Evolutionary conservation across 306 rosid species (phyloP), one percentile per base, ranked within the genome.

Genomic region (Erythrophleum fordii): DNA sequence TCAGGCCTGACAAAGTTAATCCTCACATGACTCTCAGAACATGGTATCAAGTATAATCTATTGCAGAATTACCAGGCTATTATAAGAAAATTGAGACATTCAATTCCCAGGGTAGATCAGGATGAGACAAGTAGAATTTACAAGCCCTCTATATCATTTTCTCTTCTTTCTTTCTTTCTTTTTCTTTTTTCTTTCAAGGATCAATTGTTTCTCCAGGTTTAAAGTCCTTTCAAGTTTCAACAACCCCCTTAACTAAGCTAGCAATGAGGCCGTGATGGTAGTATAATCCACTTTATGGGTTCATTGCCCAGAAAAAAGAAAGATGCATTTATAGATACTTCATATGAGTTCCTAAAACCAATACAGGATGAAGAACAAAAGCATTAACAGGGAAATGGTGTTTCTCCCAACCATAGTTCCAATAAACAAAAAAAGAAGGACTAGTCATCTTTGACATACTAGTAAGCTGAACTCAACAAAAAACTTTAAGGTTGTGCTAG

Each of bases 381-480:
- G 72, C 49, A 66, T 34, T 18, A 44, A 64, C 31, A 49, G 18
- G 42, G 48, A 26, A 72, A 37, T 51, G 46, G 17, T 5, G 2
- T 11, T 34, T 5, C 48, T n/a, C 48, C 25, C 2, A 22, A 66
- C 29, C 8, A 20, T 39, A 39, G 51, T n/a, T 37, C 49, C 48
- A 66, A 20, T 17, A 7, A 37, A 66, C 49, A 37, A 28, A n/a
- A 48, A 3, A 72, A 52, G 7, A 52, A 34, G 51, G 51, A 73
- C 11, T 31, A 35, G 31, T 55, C 52, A 58, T 61, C 46, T 53
- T 55, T 55, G 45, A 41, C 46, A 82, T 41, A 34, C 73, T 39
- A 51, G 74, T 13, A 70, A 77, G 60, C 31, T 69, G 67, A 82
- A 58, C 65, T 75, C 73, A 72, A 72, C 66, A 78, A 65, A 69